A percentile compares a stretch with the other conserved stretches of the same genome.
Evolutionary conservation across 106 monocot species (phyloP).

Genomic region (Narthecium ossifragum): DNA sequence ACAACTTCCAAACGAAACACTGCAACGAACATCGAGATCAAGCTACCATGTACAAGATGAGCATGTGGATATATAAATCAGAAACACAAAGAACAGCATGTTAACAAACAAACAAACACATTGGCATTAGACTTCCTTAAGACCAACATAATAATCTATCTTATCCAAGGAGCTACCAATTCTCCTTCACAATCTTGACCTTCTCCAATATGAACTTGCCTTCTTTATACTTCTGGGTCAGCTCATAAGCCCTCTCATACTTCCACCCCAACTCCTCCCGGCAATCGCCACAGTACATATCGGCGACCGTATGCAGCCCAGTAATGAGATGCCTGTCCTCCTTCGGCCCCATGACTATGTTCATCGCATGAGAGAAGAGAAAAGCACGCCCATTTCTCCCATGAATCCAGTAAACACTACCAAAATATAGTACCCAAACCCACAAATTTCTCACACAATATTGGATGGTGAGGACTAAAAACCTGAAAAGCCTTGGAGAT

Average conservation of each 20-base stretch:
- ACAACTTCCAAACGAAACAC: no score
- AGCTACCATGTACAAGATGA: background rate
- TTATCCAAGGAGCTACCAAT: background rate
- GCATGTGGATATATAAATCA: background rate
- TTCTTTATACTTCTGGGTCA: slow-evolving; percentile 14
- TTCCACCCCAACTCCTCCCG: slow-evolving; percentile 34
- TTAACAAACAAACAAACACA: no score
- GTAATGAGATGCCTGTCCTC: slow-evolving; percentile 29
- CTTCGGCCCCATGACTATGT: slow-evolving; percentile 17
- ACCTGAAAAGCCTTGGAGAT: slow-evolving; percentile 39
- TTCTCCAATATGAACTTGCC: slow-evolving; percentile 6
- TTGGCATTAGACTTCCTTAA: no score
- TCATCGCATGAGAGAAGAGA: slow-evolving; percentile 27
- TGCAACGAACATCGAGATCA: no score
- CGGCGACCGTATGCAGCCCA: slow-evolving; percentile 31
- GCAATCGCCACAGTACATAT: slow-evolving; percentile 27
- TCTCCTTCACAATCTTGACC: slow-evolving; percentile 1
- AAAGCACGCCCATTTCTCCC: slow-evolving; percentile 29
- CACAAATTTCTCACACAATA: background rate
- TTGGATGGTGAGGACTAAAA: no score
- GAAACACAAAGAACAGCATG: background rate
- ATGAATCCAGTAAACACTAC: slow-evolving; percentile 7
- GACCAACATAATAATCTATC: no score
- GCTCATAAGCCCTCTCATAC: slow-evolving; percentile 27
- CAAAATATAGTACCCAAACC: background rate